Percentiles rank a stretch among this genome's conserved stretches.
Evolutionary conservation across 2,329 filamentous ascomycete genomes (phyloP).

Genomic region (Thermothelomyces thermophilus): DNA sequence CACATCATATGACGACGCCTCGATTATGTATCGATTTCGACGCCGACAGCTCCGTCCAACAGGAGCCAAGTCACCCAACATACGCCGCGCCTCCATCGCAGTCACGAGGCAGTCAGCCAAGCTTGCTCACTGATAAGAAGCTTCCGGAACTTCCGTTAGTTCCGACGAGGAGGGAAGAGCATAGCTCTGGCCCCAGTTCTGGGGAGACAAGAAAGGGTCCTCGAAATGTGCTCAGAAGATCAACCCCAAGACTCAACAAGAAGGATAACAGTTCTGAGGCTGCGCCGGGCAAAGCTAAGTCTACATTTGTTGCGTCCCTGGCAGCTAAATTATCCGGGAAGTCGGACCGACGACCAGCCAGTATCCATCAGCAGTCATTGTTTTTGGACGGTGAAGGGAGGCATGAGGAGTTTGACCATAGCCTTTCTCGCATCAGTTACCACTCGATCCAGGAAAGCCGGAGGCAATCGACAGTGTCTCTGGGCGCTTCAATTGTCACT

Average conservation of each 20-base stretch:
- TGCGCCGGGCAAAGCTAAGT: conserved; percentile 18
- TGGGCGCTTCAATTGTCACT: conserved; percentile 49
- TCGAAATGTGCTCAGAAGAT: conserved; percentile 44
- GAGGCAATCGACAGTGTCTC: conserved; percentile 49
- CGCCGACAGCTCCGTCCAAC: no score
- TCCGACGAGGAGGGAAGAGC: not conserved
- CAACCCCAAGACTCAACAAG: conserved; percentile 27
- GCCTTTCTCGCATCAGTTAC: conserved; percentile 42
- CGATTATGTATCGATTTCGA: no score
- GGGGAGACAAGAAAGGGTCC: conserved; percentile 42
- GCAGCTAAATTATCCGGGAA: not conserved
- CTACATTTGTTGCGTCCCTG: not conserved
- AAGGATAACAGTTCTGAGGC: conserved; percentile 19
- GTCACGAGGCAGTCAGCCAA: not conserved
- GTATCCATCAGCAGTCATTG: not conserved
- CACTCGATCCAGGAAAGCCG: conserved; percentile 46
- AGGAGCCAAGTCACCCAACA: no score
- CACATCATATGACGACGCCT: no score
- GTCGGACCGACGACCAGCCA: not conserved
- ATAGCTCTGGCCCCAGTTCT: not conserved
- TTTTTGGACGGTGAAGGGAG: not conserved
- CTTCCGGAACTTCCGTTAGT: not conserved
- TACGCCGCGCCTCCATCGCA: not conserved
- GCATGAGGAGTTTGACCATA: conserved; percentile 11
- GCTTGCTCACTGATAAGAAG: not conserved